Evolutionary conservation across 23 red algal species (phyloP).

Genomic region (Pyropia haitanensis): DNA sequence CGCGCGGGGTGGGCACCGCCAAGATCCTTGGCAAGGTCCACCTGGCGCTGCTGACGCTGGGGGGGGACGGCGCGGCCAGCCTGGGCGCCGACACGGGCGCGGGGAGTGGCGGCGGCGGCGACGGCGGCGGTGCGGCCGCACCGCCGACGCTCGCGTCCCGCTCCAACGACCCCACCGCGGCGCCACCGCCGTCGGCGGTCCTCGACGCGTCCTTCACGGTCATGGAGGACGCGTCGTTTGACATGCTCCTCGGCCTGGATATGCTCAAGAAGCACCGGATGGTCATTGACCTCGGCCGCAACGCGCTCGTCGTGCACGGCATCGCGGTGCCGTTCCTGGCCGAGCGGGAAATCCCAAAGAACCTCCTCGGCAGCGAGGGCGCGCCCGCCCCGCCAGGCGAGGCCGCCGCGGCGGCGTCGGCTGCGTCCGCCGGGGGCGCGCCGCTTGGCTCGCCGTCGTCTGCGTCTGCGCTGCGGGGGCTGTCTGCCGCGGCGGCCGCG

Average conservation of each 20-base stretch:
- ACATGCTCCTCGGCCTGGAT: conserved; percentile 95
- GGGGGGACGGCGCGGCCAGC: not conserved
- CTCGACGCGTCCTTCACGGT: conserved; percentile 73
- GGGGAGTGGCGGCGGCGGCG: too few relatives aligned
- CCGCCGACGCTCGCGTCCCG: too few relatives aligned
- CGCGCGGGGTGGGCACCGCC: conserved; percentile 74
- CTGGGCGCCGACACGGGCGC: too few relatives aligned
- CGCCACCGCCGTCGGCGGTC: conserved; percentile 8
- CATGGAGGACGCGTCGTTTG: conserved; percentile 67
- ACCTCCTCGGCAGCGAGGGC: conserved; percentile 3
- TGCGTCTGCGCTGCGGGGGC: conserved; percentile 14
- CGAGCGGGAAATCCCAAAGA: conserved; percentile 61
- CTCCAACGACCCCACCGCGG: too few relatives aligned
- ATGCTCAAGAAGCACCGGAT: conserved; percentile 82
- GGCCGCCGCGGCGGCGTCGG: not conserved
- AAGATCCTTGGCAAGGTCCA: conserved; percentile 79
- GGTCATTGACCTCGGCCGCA: conserved; percentile 55
- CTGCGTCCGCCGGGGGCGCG: conserved; percentile 1
- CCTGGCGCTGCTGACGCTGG: conserved; percentile 61
- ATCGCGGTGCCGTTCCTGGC: conserved; percentile 49
- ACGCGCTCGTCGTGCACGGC: conserved; percentile 52
- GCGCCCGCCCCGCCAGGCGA: not conserved
- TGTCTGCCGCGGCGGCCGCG: not conserved
- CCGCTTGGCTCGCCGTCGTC: not conserved
- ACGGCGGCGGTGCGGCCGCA: not conserved